These are phyloP conservation scores for Trichocladium antarcticum DNA, from an alignment of 495 filamentous ascomycete genomes.

Conservation along the genomic window DNA sequence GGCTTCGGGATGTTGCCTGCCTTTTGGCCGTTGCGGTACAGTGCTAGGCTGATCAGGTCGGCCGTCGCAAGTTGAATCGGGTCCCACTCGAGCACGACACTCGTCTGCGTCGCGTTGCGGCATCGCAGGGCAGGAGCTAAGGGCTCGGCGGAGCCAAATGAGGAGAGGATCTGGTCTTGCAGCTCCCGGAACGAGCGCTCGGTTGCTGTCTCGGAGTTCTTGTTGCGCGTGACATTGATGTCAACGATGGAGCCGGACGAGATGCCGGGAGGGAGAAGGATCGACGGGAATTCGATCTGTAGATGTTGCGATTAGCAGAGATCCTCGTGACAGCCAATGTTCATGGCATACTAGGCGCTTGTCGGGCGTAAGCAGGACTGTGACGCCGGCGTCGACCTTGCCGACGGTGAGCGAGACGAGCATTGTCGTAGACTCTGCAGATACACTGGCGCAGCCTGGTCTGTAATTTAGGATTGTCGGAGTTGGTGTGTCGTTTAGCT, in stretches of 20 bases:
- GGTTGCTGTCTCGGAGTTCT: constrained; percentile 59
- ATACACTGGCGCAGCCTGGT: neutral
- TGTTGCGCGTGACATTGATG: constrained; percentile 88
- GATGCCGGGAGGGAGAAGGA: constrained; percentile 90
- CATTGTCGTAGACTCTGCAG: constrained; percentile 45
- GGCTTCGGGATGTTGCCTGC: constrained; percentile 87
- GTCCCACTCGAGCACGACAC: constrained; percentile 96
- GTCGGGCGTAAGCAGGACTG: constrained; percentile 91
- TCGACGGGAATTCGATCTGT: constrained; percentile 97
- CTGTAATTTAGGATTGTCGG: neutral
- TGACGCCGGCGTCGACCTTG: constrained; percentile 97
- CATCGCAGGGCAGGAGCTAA: constrained; percentile 70
- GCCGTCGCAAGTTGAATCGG: constrained; percentile 87
- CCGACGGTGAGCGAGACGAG: constrained; percentile 95
- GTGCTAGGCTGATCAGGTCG: constrained; percentile 70
- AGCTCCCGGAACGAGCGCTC: constrained; percentile 66
- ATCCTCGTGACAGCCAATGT: neutral
- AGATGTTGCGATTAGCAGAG: neutral
- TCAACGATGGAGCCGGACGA: constrained; percentile 93
- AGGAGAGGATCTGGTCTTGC: constrained; percentile 73
- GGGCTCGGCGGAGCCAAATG: constrained; percentile 77
- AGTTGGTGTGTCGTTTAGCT: no score
- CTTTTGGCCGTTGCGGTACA: constrained; percentile 93
- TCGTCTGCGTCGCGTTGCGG: constrained; percentile 92
- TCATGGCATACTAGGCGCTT: constrained; percentile 70